Base-by-base conservation (phyloP, 352 stramenopile species). In the Pythium brassicae region DNA sequence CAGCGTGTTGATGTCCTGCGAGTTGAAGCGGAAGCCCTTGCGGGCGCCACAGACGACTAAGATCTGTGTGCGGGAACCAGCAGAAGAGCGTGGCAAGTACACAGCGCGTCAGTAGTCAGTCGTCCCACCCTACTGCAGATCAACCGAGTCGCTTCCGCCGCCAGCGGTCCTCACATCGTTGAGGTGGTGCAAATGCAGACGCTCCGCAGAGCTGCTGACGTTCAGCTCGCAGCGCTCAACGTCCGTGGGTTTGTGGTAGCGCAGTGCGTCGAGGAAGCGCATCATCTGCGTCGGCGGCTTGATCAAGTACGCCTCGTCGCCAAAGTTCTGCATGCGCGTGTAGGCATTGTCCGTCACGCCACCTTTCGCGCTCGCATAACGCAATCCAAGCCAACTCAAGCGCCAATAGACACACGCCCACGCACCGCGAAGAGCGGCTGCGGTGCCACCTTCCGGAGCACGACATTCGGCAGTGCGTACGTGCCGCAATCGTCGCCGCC, bases 201-300 rank as follows among this genome's bases (percentile, higher is more conserved):
- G 72, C 59, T 93, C 85, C 0, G 67, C 84, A 40, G 76, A 78
- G 54, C 80, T 90, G 54, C 72, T 83, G 17, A 94, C 57, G 55
- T 92, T 92, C 35, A 92, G 68, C 42, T 74, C 63, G 29, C 70
- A 57, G 53, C 79, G 78, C 61, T 94, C 85, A 26, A 85, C 71
- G 4, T 67, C 43, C n/a, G 83, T 92, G 7, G 85, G 85, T 29
- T 89, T 90, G 61, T 94, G 85, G 56, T 90, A 94, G n/a, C 85
- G 80, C 56, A 94, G 62, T 9, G 70, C 72, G 56, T 94, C 85
- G 44, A 94, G 76, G 45, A 92, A 80, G 52, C 85, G 83, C 76
- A 94, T 74, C 72, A 87, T 86, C 55, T 89, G 78, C 55, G 79
- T 87, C 55, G 85, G 80, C 20, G 82, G 59, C 49, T 87, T 88